Evolutionary conservation across 192 early-diverging fungal genomes (phyloP).

Genomic region (Linnemannia elongata): DNA sequence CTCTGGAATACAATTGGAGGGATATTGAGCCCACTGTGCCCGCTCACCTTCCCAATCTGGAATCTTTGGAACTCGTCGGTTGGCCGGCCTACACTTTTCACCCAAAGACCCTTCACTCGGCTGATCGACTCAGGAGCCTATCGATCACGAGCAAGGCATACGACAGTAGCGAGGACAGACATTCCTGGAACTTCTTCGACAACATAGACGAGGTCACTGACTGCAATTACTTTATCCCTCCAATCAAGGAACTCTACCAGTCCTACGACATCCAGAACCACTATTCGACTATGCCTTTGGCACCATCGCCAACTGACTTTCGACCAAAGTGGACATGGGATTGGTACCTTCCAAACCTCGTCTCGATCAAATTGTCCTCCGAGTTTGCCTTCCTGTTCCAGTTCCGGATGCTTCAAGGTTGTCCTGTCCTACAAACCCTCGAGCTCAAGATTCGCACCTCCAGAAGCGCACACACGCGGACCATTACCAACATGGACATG

Average conservation of each 20-base stretch:
- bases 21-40: not conserved
- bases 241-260: not conserved
- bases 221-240: not conserved
- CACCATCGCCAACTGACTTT: not conserved
- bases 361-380: not conserved
- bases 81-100: not conserved
- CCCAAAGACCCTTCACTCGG: not conserved
- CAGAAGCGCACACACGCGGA: not conserved
- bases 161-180: not conserved
- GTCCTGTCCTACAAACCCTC: not conserved
- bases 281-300: not conserved
- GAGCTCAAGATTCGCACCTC: not conserved
- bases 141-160: not conserved
- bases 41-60: not conserved
- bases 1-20: not conserved
- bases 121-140: not conserved
- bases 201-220: not conserved
- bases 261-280: not conserved
- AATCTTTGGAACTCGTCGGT: not conserved
- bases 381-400: conserved; percentile 1
- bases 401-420: not conserved
- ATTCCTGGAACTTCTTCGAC: not conserved
- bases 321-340: conserved; percentile 1
- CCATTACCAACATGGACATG: not conserved
- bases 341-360: not conserved